Percentiles rank a stretch among this genome's conserved stretches.
These are phyloP conservation scores for Calonectria pauciramosa DNA, from an alignment of 2,329 filamentous ascomycete genomes.

Conservation along the genomic window DNA sequence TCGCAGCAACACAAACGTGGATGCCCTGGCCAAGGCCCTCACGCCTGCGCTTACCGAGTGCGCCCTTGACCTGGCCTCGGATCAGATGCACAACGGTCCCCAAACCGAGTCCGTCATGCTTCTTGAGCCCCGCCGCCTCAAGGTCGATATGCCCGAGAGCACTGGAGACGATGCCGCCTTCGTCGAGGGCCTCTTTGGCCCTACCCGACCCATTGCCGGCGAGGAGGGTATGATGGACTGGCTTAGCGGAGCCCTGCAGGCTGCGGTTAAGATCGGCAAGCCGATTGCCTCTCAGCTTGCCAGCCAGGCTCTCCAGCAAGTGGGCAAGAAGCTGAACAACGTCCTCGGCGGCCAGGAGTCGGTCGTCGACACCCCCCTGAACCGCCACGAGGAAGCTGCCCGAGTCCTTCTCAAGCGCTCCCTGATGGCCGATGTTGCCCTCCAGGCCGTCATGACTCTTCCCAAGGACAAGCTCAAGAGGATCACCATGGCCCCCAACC, in stretches of 20 bases:
- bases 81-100: neutral
- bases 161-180: conserved; percentile 19
- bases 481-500: conserved; percentile 21
- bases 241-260: conserved; percentile 25
- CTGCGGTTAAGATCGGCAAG: conserved; percentile 2
- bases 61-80: conserved; percentile 15
- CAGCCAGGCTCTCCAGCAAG: neutral
- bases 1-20: conserved; percentile 10
- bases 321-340: conserved; percentile 17
- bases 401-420: conserved; percentile 32
- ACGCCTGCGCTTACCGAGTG: conserved; percentile 20
- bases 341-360: neutral
- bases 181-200: conserved; percentile 31
- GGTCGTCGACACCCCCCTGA: neutral
- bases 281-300: conserved; percentile 22
- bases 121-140: conserved; percentile 15
- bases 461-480: conserved; percentile 12
- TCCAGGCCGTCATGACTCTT: conserved; percentile 27
- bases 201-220: conserved; percentile 29
- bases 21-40: conserved; percentile 20
- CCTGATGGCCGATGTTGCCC: conserved; percentile 34
- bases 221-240: conserved; percentile 29
- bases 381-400: conserved; percentile 17
- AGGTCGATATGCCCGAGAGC: neutral
- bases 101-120: neutral